Base-by-base conservation (phyloP, 2,329 filamentous ascomycete genomes). In the Leptographium lundbergii region DNA sequence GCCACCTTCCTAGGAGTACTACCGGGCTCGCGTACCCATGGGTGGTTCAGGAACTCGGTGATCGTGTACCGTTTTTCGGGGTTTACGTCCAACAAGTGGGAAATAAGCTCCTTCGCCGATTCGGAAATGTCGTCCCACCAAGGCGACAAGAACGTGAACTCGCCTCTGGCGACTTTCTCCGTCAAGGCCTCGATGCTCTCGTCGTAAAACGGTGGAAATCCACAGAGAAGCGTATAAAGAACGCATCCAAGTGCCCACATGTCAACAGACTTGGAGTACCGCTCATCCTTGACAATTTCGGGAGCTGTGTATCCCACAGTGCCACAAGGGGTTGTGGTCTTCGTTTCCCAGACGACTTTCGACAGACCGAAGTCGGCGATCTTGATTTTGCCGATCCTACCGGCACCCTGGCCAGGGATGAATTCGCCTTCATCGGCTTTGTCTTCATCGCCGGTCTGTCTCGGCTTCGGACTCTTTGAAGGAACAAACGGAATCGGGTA, bases 91-190 rank as follows among this genome's bases (percentile, higher is more conserved):
- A 99, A 76, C 0, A 99, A 81, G 71, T 99, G 94, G 5, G 88
- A 89, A 60, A 99, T 92, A 11, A 99, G 77, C 67, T 99, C 92
- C 71, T 97, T 90, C 0, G 94, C 94, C 4, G 89, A 86, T 70
- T 94, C 91, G 61, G 92, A 96, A 62, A 99, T 97, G 60, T 96
- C 91, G 66, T 99, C 94, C 94, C 94, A 99, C 94, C 94, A 99
- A 0, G 94, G 94, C 3, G 92, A 97, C 51, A 99, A 75, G 76
- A 99, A 99, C 0, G 94, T 97, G 71, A 94, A 99, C 74, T 97
- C 91, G 55, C 94, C 94, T 67, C 89, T 87, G 34, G 94, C 94
- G 22, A 99, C 94, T 78, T 99, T 99, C 70, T 99, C 92, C 1
- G 94, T 97, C 61, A 99, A 81, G 0, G 95, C 87, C 69, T 96